Base-by-base conservation (phyloP, 1,139 yeast species). In the Nadsonia commutata region DNA sequence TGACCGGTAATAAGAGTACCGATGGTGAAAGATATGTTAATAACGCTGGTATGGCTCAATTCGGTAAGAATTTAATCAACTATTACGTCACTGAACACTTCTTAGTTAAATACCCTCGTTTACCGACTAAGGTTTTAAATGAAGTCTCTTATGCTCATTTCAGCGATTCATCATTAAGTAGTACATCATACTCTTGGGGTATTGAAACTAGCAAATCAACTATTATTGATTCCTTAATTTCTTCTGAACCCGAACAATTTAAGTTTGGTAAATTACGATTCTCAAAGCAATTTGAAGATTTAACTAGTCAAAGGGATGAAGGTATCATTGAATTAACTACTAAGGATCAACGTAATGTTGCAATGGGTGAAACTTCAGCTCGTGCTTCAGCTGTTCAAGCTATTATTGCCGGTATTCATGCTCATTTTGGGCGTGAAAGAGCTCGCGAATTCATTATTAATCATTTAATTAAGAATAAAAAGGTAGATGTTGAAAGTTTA, bases 161-260 rank as follows among this genome's bases (percentile, higher is more conserved):
- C 61, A 83, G 90, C 2, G 72, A 74, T 37, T 70, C 68, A 17
- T 70, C 86, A 0, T 67, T 90, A 48, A 66, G 74, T 38, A 72
- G 71, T 41, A 65, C 86, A 37, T 95, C 88, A 23, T 56, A 66
- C 27, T 48, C 59, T 18, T 90, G 97, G 97, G 98, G 98, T 62
- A 78, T 90, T 44, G 90, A 84, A 62, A 69, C 71, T 31, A 96
- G 86, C 58, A 63, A 67, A 19, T 64, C 77, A 11, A 66, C 83
- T 20, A 71, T 79, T 40, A 65, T 85, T 51, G 79, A 80, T 45
- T 74, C 85, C 55, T 76, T 72, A 54, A 66, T 88, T 53, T 71
- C 80, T 31, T 75, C 78, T 48, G 93, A 81, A 59, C 74, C 84
- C 18, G 76, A 74, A 51, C 71, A 74, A 48, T 53, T 58, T 48